These are phyloP conservation scores for Meyerozyma athensensis DNA, from an alignment of 1,139 yeast genomes.

Conservation along the genomic window DNA sequence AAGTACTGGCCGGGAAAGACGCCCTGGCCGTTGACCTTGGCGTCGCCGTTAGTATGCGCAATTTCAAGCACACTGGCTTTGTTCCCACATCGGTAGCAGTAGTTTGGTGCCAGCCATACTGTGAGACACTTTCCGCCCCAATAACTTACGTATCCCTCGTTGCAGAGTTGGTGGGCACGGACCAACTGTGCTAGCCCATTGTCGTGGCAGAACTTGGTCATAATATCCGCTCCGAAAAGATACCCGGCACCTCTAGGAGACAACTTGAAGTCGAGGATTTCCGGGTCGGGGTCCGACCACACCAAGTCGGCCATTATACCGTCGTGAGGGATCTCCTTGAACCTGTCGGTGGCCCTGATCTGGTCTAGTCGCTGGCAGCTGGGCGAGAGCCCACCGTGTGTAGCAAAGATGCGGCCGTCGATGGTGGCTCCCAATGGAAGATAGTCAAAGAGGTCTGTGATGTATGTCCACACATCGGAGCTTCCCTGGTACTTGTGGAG, in stretches of 20 bases:
- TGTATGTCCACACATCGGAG: constrained; percentile 78
- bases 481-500: constrained; percentile 76
- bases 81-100: constrained; percentile 95
- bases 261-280: constrained; percentile 74
- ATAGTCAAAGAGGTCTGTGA: constrained; percentile 92
- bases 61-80: constrained; percentile 91
- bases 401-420: constrained; percentile 87
- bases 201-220: constrained; percentile 74
- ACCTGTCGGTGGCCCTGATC: constrained; percentile 81
- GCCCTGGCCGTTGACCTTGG: constrained; percentile 26
- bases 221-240: constrained; percentile 89
- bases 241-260: constrained; percentile 98
- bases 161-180: constrained; percentile 94
- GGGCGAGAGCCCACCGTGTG: constrained; percentile 95
- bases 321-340: constrained; percentile 94
- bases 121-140: constrained; percentile 90
- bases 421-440: constrained; percentile 89
- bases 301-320: constrained; percentile 99
- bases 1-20: constrained; percentile 53
- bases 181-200: constrained; percentile 78
- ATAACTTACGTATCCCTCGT: constrained; percentile 89
- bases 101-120: constrained; percentile 98
- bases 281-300: constrained; percentile 97
- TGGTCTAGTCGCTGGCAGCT: constrained; percentile 93
- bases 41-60: constrained; percentile 27